Evolutionary conservation across 805 yeast species (phyloP).

Genomic region (Isabelozyma pseudorhagii): DNA sequence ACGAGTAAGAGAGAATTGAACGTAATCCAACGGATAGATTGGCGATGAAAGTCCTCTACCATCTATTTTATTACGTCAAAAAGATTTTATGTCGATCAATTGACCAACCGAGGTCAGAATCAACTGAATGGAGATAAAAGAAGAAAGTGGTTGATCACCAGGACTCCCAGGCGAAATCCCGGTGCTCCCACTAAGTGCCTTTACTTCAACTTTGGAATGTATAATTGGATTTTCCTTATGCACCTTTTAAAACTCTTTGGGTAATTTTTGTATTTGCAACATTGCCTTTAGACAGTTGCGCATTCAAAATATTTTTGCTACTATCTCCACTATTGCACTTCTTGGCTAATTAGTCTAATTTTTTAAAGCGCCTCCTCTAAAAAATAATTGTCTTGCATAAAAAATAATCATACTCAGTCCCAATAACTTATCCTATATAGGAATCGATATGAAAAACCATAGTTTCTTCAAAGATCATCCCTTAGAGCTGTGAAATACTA

Average conservation of each 20-base stretch:
- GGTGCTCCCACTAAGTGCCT: too few relatives aligned
- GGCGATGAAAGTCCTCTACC: background rate
- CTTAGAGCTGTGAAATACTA: background rate
- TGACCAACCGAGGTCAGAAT: too few relatives aligned
- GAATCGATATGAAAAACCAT: background rate
- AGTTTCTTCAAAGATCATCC: background rate
- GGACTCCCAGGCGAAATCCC: too few relatives aligned
- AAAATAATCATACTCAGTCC: background rate
- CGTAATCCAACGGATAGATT: background rate
- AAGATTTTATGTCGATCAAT: too few relatives aligned
- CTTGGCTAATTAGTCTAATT: background rate
- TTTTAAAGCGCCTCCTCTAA: background rate
- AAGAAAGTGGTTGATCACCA: too few relatives aligned
- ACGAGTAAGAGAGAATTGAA: background rate
- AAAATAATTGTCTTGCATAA: background rate
- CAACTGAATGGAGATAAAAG: too few relatives aligned
- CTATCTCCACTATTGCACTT: background rate
- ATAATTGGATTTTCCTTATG: background rate
- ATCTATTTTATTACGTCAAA: background rate
- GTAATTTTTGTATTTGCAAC: background rate
- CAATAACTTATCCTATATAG: background rate
- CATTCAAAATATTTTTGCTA: background rate
- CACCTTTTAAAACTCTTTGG: background rate
- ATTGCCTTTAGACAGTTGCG: background rate
- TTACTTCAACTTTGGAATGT: too few relatives aligned